Conservation (phyloP, 495 filamentous ascomycete species). For the Parmelia sp. region DNA sequence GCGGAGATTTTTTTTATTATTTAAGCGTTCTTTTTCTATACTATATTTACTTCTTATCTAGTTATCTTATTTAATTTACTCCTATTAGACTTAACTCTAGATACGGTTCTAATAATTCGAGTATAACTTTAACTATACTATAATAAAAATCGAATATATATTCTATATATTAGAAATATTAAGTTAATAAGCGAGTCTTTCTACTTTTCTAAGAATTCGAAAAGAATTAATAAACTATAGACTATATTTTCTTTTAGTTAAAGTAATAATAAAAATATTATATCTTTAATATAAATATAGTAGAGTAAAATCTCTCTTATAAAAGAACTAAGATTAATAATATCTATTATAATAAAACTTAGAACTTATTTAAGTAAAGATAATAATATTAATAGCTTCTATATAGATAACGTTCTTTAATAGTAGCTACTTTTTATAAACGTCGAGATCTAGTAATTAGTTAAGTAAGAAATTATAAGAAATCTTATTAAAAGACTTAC, state of each 20-base stretch:
- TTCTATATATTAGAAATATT: no score
- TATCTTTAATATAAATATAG: no score
- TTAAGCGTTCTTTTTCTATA: no score
- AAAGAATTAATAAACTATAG: neutral
- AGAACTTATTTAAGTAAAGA: neutral
- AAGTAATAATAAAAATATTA: neutral
- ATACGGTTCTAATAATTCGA: no score
- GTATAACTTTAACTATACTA: no score
- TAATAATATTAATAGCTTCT: neutral
- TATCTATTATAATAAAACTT: conserved; percentile 4
- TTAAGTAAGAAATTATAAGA: neutral
- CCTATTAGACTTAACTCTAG: no score
- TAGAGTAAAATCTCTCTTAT: neutral
- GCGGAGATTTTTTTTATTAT: no score
- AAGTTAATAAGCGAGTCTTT: neutral
- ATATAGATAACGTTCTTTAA: neutral
- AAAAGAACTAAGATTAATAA: conserved; percentile 4
- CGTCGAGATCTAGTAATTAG: neutral
- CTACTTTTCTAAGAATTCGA: neutral
- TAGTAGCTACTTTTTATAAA: neutral
- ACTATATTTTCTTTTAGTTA: neutral
- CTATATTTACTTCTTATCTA: no score
- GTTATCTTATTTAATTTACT: no score
- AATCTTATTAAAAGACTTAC: neutral
- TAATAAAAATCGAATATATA: no score